phyloP scores from a whole-genome alignment of 2,329 filamentous ascomycete genomes.

The Aspergillus sp. region DNA sequence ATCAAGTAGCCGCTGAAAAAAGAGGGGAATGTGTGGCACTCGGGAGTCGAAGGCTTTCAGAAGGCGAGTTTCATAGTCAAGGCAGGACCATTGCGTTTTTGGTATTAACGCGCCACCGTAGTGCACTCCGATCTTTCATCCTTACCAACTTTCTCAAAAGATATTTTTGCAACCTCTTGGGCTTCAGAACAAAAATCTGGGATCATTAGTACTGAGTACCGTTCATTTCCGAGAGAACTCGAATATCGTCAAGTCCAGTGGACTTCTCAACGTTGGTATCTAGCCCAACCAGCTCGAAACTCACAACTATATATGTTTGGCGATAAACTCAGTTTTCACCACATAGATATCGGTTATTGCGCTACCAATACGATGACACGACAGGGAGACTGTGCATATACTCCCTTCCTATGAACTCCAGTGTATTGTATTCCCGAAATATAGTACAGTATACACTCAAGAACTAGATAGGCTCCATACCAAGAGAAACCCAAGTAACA shows the following conservation, averaged over 20 bases:
- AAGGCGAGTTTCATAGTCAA: conserved; percentile 15
- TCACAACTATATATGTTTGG: too few species aligned
- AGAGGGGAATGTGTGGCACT: not conserved
- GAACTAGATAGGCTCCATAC: conserved; percentile 14
- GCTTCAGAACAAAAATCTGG: not conserved
- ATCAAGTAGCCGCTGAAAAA: conserved; percentile 1
- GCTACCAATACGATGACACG: too few species aligned
- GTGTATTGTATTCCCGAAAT: conserved; percentile 1
- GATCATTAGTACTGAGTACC: not conserved
- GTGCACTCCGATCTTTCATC: not conserved
- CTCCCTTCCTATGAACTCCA: not conserved
- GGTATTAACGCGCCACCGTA: conserved; percentile 20
- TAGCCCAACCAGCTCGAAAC: too few species aligned
- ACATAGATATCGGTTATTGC: too few species aligned
- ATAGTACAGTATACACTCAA: conserved; percentile 20
- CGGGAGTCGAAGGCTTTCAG: conserved; percentile 7
- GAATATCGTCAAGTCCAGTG: not conserved
- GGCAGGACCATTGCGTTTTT: conserved; percentile 17
- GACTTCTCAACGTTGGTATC: too few species aligned
- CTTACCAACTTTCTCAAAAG: not conserved
- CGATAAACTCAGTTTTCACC: too few species aligned
- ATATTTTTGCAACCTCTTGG: not conserved
- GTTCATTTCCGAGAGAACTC: not conserved
- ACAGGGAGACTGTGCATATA: not conserved
- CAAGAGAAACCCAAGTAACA: not conserved